Conservation (phyloP, 345 rosid genomes). For the Ailanthus altissimus region DNA sequence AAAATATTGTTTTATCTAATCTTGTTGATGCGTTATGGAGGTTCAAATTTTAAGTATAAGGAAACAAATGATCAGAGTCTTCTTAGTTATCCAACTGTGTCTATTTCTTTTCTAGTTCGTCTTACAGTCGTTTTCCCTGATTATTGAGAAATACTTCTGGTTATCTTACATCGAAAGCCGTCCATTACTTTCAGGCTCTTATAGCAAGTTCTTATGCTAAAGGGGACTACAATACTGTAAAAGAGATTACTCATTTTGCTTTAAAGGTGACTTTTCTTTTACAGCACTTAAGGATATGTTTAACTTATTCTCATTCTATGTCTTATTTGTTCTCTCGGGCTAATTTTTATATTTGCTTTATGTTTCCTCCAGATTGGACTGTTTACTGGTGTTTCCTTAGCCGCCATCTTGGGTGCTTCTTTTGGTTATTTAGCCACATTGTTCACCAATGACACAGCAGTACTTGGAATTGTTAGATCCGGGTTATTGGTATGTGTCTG, state of each 20-base stretch:
- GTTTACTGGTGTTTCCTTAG: constrained; percentile 42
- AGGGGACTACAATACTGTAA: constrained; percentile 37
- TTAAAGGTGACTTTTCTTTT: constrained; percentile 33
- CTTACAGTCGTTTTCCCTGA: no score
- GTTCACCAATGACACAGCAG: constrained; percentile 44
- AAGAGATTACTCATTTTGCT: constrained; percentile 37
- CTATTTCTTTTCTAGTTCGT: neutral
- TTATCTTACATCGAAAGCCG: neutral
- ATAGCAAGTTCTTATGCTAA: constrained; percentile 47
- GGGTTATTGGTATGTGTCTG: constrained; percentile 33
- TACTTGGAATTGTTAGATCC: constrained; percentile 35
- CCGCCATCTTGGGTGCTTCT: constrained; percentile 36
- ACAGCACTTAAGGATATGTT: neutral
- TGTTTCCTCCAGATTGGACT: constrained; percentile 38
- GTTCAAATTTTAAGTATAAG: neutral
- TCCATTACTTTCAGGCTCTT: constrained; percentile 37
- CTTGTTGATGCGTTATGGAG: neutral
- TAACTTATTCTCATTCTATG: neutral
- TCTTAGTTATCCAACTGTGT: neutral
- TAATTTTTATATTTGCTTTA: neutral
- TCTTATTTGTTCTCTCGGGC: neutral
- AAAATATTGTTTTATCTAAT: neutral
- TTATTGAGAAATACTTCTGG: neutral
- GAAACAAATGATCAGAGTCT: neutral
- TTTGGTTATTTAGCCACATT: constrained; percentile 37